Evolutionary conservation across 2,329 filamentous ascomycete genomes (phyloP).

Genomic region (Cladosporium sp.): DNA sequence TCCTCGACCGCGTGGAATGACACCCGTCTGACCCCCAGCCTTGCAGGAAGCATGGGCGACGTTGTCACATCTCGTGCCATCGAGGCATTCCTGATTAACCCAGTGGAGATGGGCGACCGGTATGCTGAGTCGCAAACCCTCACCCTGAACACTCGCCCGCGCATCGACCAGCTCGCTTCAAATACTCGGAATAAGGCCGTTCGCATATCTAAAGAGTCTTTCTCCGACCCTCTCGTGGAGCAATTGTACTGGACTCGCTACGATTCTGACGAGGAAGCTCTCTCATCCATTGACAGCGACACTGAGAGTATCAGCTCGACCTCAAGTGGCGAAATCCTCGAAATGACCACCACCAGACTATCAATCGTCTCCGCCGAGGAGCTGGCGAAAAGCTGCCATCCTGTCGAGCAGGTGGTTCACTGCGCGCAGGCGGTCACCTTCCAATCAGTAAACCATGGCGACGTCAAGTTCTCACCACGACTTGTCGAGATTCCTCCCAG

Average conservation of each 20-base stretch:
- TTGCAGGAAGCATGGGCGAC: neutral
- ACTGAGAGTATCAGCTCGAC: constrained; percentile 8
- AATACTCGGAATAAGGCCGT: neutral
- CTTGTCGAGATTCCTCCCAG: constrained; percentile 12
- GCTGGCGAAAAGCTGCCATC: neutral
- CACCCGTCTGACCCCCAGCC: constrained; percentile 2
- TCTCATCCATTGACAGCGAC: constrained; percentile 11
- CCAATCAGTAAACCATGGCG: constrained; percentile 2
- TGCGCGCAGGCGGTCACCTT: constrained; percentile 8
- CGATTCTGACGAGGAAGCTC: constrained; percentile 10
- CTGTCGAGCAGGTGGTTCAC: neutral
- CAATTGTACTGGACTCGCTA: constrained; percentile 5
- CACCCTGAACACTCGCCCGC: neutral
- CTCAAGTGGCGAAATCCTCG: constrained; percentile 11
- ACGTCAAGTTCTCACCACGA: neutral
- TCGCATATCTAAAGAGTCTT: neutral
- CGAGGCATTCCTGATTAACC: constrained; percentile 11
- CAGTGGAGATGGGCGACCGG: neutral
- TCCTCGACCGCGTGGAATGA: constrained; percentile 3
- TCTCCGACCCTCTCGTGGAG: constrained; percentile 1
- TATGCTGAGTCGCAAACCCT: constrained; percentile 5
- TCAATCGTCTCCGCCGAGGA: constrained; percentile 9
- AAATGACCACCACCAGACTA: constrained; percentile 8
- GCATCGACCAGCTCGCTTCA: constrained; percentile 4
- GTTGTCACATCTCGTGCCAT: neutral